Evolutionary conservation across 2,329 filamentous ascomycete genomes (phyloP), one percentile per base, ranked within the genome.

Genomic region (Cercospora berteroae): DNA sequence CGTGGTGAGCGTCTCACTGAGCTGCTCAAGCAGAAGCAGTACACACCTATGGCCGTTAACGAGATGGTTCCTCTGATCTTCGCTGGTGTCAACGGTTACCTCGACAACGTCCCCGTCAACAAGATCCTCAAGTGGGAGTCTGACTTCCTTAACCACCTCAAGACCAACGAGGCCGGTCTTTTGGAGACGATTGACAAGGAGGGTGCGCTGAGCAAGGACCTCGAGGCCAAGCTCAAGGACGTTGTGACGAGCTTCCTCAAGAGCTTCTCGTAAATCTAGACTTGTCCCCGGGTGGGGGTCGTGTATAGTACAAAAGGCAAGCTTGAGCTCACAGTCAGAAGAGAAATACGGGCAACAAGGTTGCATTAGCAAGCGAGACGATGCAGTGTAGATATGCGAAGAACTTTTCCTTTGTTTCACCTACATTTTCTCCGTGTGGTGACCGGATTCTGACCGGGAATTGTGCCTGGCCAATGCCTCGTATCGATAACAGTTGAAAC

Each of bases 1-100:
- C 94, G 95, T 90, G 95, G 95, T 92, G 94, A 98, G 88, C 94
- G 95, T 87, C 90, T 94, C 81, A 97, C 94, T 77, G 94, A 98
- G 89, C 92, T 97, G 75, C 91, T 97, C 79, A 98, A 98, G 91
- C 95, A 99, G 89, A 97, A 97, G 89, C 95, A 99, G 86, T 99
- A 98, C 89, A 90, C 88, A 57, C 95, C 95, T 78, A 97, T 97
- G 94, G 92, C 93, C 76, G 94, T 98, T 81, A 95, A 96, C 87
- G 94, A 99, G 87, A 98, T 98, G 94, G 95, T 99, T 86, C 95
- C 95, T 76, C 90, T 99, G 76, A 98, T 99, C 88, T 99, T 88
- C 85, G 94, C 95, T 75, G 95, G 95, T 96, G 93, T 99, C 86
- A 98, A 98, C 85, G 95, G 95, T 87, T 85, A 88, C 85, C 90